phyloP scores from a whole-genome alignment of 495 filamentous ascomycete genomes.

The Baudoinia panamericana region DNA sequence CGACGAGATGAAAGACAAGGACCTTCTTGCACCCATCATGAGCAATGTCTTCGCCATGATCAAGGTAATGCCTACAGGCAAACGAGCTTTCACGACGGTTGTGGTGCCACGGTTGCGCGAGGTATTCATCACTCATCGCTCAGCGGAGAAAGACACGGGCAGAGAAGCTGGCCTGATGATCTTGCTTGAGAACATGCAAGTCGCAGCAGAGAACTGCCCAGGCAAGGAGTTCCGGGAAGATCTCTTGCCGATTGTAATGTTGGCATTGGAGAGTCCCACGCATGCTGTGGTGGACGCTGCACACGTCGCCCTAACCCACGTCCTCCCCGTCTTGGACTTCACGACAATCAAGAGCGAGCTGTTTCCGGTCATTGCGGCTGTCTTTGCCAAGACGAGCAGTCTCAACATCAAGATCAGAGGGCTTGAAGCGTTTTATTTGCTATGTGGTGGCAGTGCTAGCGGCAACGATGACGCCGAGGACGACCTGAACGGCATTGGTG shows the following conservation, averaged over 20 bases:
- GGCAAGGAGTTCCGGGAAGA: slow-evolving; percentile 94
- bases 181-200: slow-evolving; percentile 64
- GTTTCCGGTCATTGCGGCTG: slow-evolving; percentile 75
- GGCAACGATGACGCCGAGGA: slow-evolving; percentile 36
- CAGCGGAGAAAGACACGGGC: slow-evolving; percentile 43
- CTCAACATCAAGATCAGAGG: slow-evolving; percentile 87
- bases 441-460: slow-evolving; percentile 58
- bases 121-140: slow-evolving; percentile 46
- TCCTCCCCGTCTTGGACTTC: slow-evolving; percentile 80
- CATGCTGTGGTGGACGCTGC: slow-evolving; percentile 78
- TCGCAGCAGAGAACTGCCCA: slow-evolving; percentile 64
- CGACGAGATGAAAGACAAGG: slow-evolving; percentile 85
- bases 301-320: slow-evolving; percentile 54
- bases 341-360: slow-evolving; percentile 91
- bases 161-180: slow-evolving; percentile 86
- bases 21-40: slow-evolving; percentile 67
- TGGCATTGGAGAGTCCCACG: slow-evolving; percentile 75
- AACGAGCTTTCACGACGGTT: slow-evolving; percentile 64
- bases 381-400: slow-evolving; percentile 85
- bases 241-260: slow-evolving; percentile 68
- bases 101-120: slow-evolving; percentile 75
- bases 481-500: slow-evolving; percentile 51
- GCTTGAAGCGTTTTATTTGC: slow-evolving; percentile 73
- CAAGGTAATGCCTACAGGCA: slow-evolving; percentile 56
- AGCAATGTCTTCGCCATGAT: slow-evolving; percentile 87